Evolutionary conservation across 257 asterid genomes (phyloP).

Genomic region (Capsicum chinense): DNA sequence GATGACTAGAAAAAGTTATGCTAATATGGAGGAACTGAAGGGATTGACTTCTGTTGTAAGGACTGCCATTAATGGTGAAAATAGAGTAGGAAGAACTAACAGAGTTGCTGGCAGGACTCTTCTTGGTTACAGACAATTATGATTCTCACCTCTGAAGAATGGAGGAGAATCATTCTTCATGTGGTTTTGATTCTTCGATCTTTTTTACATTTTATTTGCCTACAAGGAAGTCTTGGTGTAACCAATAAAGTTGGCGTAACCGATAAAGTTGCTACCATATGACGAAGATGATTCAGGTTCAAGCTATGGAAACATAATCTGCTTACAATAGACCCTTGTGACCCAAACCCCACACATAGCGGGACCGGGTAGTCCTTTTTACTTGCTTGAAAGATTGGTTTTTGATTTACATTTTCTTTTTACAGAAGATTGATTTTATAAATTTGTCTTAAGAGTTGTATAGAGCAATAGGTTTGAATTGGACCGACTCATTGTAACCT

Average conservation of each 20-base stretch:
- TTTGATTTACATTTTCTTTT: slow-evolving; percentile 6
- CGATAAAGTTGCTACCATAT: too few relatives aligned
- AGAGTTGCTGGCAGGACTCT: slow-evolving; percentile 57
- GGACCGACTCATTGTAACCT: slow-evolving; percentile 16
- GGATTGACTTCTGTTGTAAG: slow-evolving; percentile 59
- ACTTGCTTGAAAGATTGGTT: slow-evolving; percentile 29
- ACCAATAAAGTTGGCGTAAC: too few relatives aligned
- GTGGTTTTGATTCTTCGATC: slow-evolving; percentile 31
- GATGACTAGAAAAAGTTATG: slow-evolving; percentile 82
- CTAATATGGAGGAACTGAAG: slow-evolving; percentile 68
- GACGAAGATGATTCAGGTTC: too few relatives aligned
- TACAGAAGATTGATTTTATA: not conserved
- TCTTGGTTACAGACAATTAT: slow-evolving; percentile 57
- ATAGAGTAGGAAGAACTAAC: slow-evolving; percentile 36
- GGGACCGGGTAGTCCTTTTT: not conserved
- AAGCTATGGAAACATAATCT: too few relatives aligned
- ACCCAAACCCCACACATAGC: not conserved
- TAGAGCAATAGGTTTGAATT: slow-evolving; percentile 23
- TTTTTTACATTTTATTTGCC: not conserved
- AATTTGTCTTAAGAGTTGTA: slow-evolving; percentile 6
- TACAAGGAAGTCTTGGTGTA: too few relatives aligned
- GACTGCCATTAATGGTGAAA: slow-evolving; percentile 56
- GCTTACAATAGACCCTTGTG: not conserved
- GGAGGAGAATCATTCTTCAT: not conserved
- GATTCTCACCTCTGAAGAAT: slow-evolving; percentile 20